phyloP scores from a whole-genome alignment of 2,329 filamentous ascomycete species.

The Penicillium sp. region DNA sequence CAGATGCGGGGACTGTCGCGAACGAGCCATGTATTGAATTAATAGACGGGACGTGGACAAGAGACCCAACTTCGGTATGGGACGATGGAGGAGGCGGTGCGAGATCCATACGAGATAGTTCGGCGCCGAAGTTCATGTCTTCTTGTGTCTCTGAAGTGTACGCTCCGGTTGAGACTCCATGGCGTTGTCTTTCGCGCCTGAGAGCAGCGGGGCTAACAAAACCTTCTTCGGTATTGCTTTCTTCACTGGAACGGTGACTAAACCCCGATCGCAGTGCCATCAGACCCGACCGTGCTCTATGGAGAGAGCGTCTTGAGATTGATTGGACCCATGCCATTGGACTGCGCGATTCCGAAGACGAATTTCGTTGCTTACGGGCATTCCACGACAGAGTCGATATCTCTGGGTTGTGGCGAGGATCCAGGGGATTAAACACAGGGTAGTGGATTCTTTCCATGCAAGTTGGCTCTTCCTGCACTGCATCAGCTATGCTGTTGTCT shows the following conservation, averaged over 20 bases:
- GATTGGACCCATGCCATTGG: conserved; percentile 27
- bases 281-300: conserved; percentile 33
- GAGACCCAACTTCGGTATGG: neutral
- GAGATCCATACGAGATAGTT: conserved; percentile 13
- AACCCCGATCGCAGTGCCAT: conserved; percentile 29
- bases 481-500: neutral
- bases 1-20: neutral
- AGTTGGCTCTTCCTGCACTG: conserved; percentile 12
- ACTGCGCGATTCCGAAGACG: conserved; percentile 15
- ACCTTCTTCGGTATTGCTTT: neutral
- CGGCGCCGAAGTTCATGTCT: conserved; percentile 16
- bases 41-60: neutral
- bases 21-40: neutral
- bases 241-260: conserved; percentile 17
- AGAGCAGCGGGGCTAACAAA: neutral
- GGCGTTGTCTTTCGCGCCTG: neutral
- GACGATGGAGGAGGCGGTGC: neutral
- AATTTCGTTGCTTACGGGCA: conserved; percentile 10
- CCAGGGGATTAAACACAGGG: conserved; percentile 35
- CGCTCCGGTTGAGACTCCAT: neutral
- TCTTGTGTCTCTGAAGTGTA: conserved; percentile 13
- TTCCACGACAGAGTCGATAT: conserved; percentile 8
- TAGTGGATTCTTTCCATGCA: conserved; percentile 37
- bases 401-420: conserved; percentile 37
- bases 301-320: conserved; percentile 29